Evolutionary conservation across 805 yeast genomes (phyloP).

Genomic region (Kodamaea jinghongensis): DNA sequence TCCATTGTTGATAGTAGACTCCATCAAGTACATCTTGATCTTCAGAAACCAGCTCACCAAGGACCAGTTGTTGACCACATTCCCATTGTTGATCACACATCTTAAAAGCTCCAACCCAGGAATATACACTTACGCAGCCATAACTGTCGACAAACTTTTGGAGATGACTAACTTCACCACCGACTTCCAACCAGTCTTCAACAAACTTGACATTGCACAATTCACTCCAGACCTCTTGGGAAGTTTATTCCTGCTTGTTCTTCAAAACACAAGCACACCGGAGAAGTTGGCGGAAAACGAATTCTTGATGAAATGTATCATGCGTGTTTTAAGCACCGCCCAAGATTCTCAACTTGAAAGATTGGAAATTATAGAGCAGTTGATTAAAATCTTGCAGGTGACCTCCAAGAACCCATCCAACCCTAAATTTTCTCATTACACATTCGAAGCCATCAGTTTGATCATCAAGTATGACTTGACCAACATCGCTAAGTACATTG

Average conservation of each 20-base stretch:
- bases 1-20: constrained; percentile 85
- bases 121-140: constrained; percentile 89
- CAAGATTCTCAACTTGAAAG: constrained; percentile 60
- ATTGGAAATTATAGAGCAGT: constrained; percentile 55
- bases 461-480: constrained; percentile 52
- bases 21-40: constrained; percentile 83
- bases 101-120: constrained; percentile 60
- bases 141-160: constrained; percentile 85
- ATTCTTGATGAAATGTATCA: constrained; percentile 81
- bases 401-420: constrained; percentile 91
- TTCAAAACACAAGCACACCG: constrained; percentile 55
- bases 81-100: constrained; percentile 75
- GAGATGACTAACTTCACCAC: constrained; percentile 61
- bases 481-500: constrained; percentile 37
- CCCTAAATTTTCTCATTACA: constrained; percentile 87
- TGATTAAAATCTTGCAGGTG: constrained; percentile 63
- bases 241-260: constrained; percentile 64
- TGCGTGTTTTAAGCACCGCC: constrained; percentile 75
- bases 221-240: constrained; percentile 57
- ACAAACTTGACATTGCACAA: constrained; percentile 67
- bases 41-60: constrained; percentile 93
- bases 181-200: constrained; percentile 60
- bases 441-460: constrained; percentile 84
- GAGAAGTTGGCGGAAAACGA: constrained; percentile 95
- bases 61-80: constrained; percentile 71